Base-by-base conservation (phyloP, 805 yeast genomes). In the Scheffersomyces spartinae region DNA sequence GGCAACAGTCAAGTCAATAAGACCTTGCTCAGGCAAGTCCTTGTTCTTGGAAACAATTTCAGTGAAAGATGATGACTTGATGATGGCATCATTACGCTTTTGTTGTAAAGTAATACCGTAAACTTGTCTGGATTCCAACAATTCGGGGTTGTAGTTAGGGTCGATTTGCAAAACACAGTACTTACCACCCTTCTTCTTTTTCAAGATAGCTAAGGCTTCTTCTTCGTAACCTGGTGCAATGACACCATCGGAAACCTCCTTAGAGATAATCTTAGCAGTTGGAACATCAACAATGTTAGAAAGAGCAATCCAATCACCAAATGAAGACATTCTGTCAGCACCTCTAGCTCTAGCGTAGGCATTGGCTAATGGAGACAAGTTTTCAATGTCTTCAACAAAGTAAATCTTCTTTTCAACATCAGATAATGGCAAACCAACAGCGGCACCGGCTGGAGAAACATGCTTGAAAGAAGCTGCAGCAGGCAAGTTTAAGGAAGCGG, bases 261-360 rank as follows among this genome's bases (percentile, higher is more conserved):
- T 84, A 29, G 96, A 81, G 52, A 91, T 91, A 59, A 91, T 88
- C 59, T 81, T 79, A 29, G 98, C 98, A 33, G 98, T 91, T 49
- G 95, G 84, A 28, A 80, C 64, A 56, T 91, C 98, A 40, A 91
- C 98, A 57, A 81, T 82, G 68, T 88, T 88, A 34, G 96, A 85
- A 38, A 91, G 68, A 24, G 98, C 98, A 47, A 91, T 91, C 69
- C 85, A 91, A 61, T 91, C 98, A 52, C 98, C 98, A 52, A 91
- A 91, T 9, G 95, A 82, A 5, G 96, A 86, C 98, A 91, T 91
- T 71, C 98, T 79, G 62, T 91, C 98, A 41, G 98, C 98, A 57
- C 98, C 98, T 61, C 98, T 82, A 30, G 98, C 98, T 64, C 97
- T 82, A 19, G 98, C 98, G 49, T 91, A 91, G 31, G 98, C 98